Evolutionary conservation across 306 rosid genomes (phyloP).

Genomic region (Clitoria ternatea): DNA sequence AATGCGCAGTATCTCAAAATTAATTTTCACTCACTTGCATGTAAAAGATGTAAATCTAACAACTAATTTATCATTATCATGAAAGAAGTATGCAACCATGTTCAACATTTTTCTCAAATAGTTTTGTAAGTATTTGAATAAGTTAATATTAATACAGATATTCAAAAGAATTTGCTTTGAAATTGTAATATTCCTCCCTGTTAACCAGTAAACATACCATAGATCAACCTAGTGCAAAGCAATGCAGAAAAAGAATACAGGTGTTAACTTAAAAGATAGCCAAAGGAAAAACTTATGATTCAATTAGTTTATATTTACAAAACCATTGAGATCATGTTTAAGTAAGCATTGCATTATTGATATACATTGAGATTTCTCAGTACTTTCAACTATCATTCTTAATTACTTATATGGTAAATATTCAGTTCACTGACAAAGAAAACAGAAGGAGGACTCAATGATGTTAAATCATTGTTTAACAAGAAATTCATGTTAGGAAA

Average conservation of each 20-base stretch:
- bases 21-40: neutral
- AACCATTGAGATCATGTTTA: neutral
- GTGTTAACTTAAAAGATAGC: neutral
- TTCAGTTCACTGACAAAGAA: neutral
- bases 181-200: neutral
- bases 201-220: neutral
- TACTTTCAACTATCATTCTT: neutral
- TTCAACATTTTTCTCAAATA: neutral
- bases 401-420: neutral
- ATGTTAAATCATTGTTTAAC: neutral
- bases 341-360: neutral
- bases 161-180: neutral
- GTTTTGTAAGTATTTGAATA: neutral
- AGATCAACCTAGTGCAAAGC: neutral
- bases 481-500: neutral
- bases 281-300: neutral
- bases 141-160: neutral
- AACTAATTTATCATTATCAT: neutral
- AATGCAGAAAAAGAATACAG: neutral
- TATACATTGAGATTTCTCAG: neutral
- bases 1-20: conserved; percentile 3
- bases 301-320: neutral
- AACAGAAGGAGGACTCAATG: neutral
- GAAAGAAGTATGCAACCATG: neutral
- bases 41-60: neutral